phyloP scores from a whole-genome alignment of 352 stramenopile species.

The Pythium monospermum region DNA sequence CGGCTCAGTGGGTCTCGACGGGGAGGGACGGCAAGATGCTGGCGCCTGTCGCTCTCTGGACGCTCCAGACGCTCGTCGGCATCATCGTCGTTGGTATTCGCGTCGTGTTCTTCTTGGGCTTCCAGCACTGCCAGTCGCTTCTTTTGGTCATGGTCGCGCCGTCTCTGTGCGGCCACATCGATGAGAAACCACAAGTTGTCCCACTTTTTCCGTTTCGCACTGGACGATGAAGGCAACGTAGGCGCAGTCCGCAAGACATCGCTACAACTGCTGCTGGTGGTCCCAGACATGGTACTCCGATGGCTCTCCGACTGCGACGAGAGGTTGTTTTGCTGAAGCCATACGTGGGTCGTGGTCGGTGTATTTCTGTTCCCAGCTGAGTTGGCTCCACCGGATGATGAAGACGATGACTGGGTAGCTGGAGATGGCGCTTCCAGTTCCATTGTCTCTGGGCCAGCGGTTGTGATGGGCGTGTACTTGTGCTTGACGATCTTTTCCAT shows the following conservation, averaged over 20 bases:
- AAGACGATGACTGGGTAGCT: background rate
- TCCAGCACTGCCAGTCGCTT: conserved; percentile 5
- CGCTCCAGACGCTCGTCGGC: no score
- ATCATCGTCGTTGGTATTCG: background rate
- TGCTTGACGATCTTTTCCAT: conserved; percentile 17
- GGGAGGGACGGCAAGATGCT: no score
- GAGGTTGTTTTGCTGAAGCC: conserved; percentile 18
- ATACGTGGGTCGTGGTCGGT: conserved; percentile 7
- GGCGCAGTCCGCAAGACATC: no score
- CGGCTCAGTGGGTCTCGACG: no score
- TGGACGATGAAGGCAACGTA: no score
- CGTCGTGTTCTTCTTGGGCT: conserved; percentile 6
- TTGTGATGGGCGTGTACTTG: conserved; percentile 10
- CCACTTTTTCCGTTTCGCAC: conserved; percentile 6
- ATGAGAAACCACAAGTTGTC: conserved; percentile 24
- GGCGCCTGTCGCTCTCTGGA: no score
- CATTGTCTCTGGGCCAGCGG: background rate
- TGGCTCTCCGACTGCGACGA: conserved; percentile 6
- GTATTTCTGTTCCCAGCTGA: background rate
- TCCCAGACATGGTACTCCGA: no score
- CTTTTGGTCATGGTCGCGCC: conserved; percentile 5
- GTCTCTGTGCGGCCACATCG: conserved; percentile 5
- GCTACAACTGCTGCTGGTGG: no score
- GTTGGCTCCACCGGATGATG: background rate
- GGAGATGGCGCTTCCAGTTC: background rate